Percentiles rank a stretch among this genome's conserved stretches.
Evolutionary conservation across 2,329 filamentous ascomycete genomes (phyloP).

Genomic region (Colletotrichum tropicale): DNA sequence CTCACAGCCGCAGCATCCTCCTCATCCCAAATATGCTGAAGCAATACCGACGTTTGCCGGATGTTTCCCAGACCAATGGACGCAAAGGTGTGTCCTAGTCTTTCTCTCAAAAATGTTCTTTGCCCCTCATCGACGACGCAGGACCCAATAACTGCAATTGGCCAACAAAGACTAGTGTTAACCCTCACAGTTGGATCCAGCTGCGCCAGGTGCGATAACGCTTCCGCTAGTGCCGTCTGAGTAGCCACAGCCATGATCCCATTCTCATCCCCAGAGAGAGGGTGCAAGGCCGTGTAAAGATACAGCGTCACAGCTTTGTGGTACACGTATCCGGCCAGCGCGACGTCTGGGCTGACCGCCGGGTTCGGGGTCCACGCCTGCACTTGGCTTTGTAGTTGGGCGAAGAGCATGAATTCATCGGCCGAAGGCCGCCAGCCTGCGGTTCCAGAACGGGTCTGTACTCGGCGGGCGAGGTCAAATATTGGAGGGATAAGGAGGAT

Average conservation of each 20-base stretch:
- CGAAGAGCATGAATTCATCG: background rate
- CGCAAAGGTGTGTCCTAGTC: background rate
- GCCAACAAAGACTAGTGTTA: conserved; percentile 45
- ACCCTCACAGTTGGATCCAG: conserved; percentile 36
- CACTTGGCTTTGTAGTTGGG: background rate
- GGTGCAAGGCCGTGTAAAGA: background rate
- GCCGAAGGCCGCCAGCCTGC: background rate
- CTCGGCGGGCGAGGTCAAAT: conserved; percentile 44
- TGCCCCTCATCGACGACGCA: conserved; percentile 37
- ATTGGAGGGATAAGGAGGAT: conserved; percentile 41
- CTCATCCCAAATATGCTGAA: conserved; percentile 46
- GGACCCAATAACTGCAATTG: conserved; percentile 40
- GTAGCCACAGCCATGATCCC: background rate
- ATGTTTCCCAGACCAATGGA: background rate
- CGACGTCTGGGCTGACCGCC: background rate
- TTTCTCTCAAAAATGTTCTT: conserved; percentile 28
- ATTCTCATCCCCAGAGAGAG: background rate
- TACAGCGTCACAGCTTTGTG: background rate
- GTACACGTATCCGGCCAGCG: background rate
- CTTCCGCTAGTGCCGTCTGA: background rate
- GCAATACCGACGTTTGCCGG: conserved; percentile 23
- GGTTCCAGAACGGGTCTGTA: background rate
- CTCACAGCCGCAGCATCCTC: background rate
- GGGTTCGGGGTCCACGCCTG: background rate
- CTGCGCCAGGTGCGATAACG: conserved; percentile 19